Evolutionary conservation across 2,329 filamentous ascomycete species (phyloP), one percentile per base, ranked within the genome.

Genomic region (Paraconiothyrium brasiliense): DNA sequence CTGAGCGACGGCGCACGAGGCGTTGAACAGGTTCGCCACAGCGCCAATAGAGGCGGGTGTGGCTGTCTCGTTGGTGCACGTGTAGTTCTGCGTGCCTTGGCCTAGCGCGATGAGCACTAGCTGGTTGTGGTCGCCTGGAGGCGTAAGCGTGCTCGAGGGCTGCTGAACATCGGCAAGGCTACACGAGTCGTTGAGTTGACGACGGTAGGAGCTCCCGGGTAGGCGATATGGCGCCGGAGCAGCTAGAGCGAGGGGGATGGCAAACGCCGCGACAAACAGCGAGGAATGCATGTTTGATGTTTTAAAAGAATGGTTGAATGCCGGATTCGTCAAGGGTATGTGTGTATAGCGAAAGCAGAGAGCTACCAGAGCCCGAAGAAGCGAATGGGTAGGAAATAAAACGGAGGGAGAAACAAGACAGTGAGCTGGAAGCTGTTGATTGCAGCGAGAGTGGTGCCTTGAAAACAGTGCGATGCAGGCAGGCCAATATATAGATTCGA

Each of bases 11-110:
- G 79, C 54, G 60, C 80, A 82, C 4, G 80, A 81, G 11, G 69
- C 79, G 46, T 84, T 80, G 63, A 81, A 81, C 3, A 84, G 75
- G 2, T 76, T 77, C 2, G 82, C 83, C n/a, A 79, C 71, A 24
- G 83, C 83, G 10, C 82, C 82, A 39, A 79, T 70, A 9, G 81
- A 68, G 14, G 68, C 61, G 14, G 84, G 82, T 0, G 69, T 55
- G 0, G 75, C 67, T 3, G 64, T 62, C 7, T 70, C 58, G 37
- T 67, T 64, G 34, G 70, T 66, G 64, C 83, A 85, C 16, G 80
- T 81, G 68, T 84, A 85, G 75, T 84, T 85, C 63, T 85, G 83
- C 13, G 81, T 83, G 43, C 84, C 84, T 27, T 78, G 73, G 57
- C 83, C 84, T 22, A 84, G 64, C 6, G 80, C 79, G 54, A 85